Evolutionary conservation across 2,329 filamentous ascomycete genomes (phyloP).

Genomic region (Penicillium sp.): DNA sequence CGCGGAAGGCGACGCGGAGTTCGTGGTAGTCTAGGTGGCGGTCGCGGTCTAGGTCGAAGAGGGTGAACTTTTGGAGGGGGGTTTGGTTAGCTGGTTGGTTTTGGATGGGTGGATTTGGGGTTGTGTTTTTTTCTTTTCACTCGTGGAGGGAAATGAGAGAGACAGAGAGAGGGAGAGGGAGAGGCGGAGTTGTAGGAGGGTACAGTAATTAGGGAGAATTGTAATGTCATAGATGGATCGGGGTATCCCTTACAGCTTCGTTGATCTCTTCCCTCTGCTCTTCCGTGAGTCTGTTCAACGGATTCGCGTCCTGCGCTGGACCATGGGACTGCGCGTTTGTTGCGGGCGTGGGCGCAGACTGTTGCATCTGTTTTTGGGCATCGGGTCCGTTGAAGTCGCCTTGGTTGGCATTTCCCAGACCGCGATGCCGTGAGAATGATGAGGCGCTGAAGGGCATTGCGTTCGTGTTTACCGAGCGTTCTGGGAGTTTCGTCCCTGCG

Average conservation of each 20-base stretch:
- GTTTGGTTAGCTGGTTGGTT: neutral
- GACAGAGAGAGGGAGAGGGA: too few relatives aligned
- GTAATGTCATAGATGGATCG: neutral
- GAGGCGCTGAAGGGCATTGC: constrained; percentile 45
- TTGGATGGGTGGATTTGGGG: neutral
- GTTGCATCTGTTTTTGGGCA: constrained; percentile 29
- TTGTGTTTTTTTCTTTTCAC: neutral
- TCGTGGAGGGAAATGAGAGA: neutral
- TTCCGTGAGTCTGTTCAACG: constrained; percentile 65
- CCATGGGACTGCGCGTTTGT: constrained; percentile 41
- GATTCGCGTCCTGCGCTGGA: constrained; percentile 48
- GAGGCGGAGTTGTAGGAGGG: neutral
- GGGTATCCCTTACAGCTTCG: constrained; percentile 68
- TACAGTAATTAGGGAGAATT: neutral
- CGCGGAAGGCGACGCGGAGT: constrained; percentile 93
- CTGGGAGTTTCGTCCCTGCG: constrained; percentile 54
- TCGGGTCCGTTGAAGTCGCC: constrained; percentile 28
- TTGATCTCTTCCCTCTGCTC: constrained; percentile 92
- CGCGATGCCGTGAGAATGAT: constrained; percentile 43
- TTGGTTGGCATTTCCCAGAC: constrained; percentile 28
- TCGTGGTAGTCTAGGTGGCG: constrained; percentile 95
- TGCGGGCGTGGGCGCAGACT: constrained; percentile 35
- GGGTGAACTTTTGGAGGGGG: constrained; percentile 65
- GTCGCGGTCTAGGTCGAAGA: constrained; percentile 97
- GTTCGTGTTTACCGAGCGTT: constrained; percentile 44